Evolutionary conservation across 768 basidiomycete genomes (phyloP).

Genomic region (Collybia sordida): DNA sequence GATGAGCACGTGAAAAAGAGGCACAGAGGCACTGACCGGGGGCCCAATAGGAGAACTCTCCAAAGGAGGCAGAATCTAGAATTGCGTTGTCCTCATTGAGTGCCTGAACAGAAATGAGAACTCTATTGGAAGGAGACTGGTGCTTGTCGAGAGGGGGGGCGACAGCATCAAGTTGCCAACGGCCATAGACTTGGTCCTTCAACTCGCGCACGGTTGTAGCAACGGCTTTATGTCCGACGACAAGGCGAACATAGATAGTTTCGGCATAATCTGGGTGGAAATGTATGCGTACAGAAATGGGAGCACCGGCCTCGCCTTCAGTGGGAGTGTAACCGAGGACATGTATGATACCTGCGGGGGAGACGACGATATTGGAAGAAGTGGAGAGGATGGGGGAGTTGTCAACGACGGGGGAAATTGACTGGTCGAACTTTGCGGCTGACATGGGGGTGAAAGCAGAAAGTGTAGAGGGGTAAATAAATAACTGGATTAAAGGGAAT

Average conservation of each 20-base stretch:
- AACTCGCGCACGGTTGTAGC: conserved; percentile 63
- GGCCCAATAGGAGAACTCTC: conserved; percentile 66
- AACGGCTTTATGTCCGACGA: conserved; percentile 69
- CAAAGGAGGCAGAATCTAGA: conserved; percentile 68
- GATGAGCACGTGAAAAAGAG: conserved; percentile 4
- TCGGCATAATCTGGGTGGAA: conserved; percentile 52
- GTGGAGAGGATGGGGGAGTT: conserved; percentile 6
- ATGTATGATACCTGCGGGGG: conserved; percentile 54
- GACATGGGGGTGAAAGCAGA: neutral
- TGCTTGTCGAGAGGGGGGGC: conserved; percentile 54
- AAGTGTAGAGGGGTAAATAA: neutral
- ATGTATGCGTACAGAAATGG: conserved; percentile 63
- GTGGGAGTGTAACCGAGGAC: conserved; percentile 65
- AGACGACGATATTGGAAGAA: conserved; percentile 35
- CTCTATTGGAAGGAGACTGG: conserved; percentile 38
- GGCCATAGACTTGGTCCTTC: conserved; percentile 42
- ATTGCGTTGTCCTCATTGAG: conserved; percentile 52
- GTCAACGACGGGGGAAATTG: neutral
- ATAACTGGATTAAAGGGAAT: neutral
- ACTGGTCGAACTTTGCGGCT: neutral
- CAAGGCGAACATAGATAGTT: conserved; percentile 66
- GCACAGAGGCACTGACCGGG: conserved; percentile 31
- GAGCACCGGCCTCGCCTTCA: conserved; percentile 62
- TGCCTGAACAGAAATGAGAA: conserved; percentile 62
- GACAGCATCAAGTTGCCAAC: conserved; percentile 66